phyloP scores from a whole-genome alignment of 768 basidiomycete species.

The Mrakia frigida region DNA sequence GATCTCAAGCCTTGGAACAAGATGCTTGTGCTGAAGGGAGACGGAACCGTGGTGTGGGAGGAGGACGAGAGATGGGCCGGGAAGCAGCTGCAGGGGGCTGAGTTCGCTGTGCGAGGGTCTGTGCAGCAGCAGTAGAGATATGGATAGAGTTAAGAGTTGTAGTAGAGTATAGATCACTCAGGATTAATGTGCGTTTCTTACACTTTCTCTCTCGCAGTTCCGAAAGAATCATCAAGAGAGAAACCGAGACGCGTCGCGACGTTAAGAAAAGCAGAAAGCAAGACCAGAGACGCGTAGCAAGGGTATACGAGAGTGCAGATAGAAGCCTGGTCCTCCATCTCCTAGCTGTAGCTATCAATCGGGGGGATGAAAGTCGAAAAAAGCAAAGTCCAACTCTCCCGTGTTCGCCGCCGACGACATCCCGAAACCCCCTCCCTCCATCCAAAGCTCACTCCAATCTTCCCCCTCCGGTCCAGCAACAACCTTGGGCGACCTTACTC shows the following conservation, averaged over 20 bases:
- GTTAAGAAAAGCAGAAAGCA: background rate
- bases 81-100: background rate
- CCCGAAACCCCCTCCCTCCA: background rate
- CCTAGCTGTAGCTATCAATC: background rate
- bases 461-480: background rate
- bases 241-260: no score
- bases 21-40: slow-evolving; percentile 53
- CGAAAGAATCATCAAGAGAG: no score
- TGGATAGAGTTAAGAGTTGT: background rate
- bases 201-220: no score
- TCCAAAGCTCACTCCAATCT: slow-evolving; percentile 5
- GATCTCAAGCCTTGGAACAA: slow-evolving; percentile 44
- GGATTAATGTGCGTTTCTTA: background rate
- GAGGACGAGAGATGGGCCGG: slow-evolving; percentile 53
- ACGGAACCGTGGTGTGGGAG: slow-evolving; percentile 55
- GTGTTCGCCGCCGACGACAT: background rate
- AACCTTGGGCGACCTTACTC: background rate
- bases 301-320: background rate
- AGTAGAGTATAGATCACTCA: background rate
- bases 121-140: background rate
- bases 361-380: background rate
- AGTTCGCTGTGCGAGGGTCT: background rate
- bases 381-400: background rate
- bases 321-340: no score
- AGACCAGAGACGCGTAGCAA: background rate